phyloP scores from a whole-genome alignment of 1,284 basidiomycete genomes.

The Heterobasidion irregulare region DNA sequence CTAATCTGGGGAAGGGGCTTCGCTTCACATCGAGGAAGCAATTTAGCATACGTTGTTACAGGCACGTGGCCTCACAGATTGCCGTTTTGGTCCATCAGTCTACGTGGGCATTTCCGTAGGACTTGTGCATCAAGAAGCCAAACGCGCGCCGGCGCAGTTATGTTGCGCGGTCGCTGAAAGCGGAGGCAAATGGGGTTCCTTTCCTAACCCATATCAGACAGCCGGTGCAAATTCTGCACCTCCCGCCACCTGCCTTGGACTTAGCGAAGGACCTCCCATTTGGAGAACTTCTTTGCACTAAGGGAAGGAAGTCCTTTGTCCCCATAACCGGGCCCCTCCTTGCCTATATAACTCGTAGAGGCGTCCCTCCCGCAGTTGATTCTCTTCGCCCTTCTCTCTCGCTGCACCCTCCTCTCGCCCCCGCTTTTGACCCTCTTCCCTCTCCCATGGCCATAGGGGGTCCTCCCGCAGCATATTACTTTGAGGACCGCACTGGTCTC shows the following conservation, averaged over 20 bases:
- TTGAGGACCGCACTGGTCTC: slow-evolving; percentile 64
- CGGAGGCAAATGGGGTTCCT: background rate
- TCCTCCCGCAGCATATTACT: slow-evolving; percentile 38
- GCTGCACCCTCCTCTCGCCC: background rate
- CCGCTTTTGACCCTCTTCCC: background rate
- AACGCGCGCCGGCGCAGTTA: background rate
- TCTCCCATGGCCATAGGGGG: slow-evolving; percentile 19
- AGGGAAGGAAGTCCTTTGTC: background rate
- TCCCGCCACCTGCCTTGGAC: background rate
- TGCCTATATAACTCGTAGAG: background rate
- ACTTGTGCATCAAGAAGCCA: background rate
- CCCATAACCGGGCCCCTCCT: background rate
- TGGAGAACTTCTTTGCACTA: background rate
- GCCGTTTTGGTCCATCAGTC: background rate
- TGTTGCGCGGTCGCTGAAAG: background rate
- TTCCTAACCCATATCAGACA: background rate
- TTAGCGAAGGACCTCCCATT: background rate
- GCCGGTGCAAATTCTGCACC: background rate
- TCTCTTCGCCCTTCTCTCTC: background rate
- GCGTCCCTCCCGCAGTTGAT: background rate
- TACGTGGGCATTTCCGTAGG: background rate
- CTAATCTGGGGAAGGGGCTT: background rate
- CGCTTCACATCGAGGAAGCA: background rate
- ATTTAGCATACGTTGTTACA: background rate
- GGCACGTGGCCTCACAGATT: background rate